phyloP scores from a whole-genome alignment of 371 early-diverging fungal genomes.

The Mucor circinelloides region DNA sequence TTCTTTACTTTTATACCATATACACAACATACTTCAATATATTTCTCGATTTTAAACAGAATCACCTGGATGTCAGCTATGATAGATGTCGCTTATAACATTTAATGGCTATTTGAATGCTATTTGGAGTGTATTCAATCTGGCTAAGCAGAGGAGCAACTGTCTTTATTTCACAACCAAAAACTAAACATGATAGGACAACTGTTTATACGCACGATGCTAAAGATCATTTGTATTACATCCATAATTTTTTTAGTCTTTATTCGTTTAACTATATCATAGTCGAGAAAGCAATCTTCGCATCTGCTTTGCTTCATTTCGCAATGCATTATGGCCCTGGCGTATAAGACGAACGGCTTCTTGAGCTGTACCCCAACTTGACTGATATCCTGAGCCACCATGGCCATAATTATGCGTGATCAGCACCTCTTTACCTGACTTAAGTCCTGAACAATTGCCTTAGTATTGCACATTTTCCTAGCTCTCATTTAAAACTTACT shows the following conservation, averaged over 20 bases:
- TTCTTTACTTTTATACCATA: neutral
- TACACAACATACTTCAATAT: too few relatives aligned
- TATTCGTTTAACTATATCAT: neutral
- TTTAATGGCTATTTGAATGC: too few relatives aligned
- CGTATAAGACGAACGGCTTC: conserved; percentile 52
- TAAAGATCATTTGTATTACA: too few relatives aligned
- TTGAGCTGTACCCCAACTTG: conserved; percentile 75
- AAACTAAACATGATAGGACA: too few relatives aligned
- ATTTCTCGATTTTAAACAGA: too few relatives aligned
- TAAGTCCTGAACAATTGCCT: neutral
- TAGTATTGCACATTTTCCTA: neutral
- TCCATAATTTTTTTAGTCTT: neutral
- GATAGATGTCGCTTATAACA: too few relatives aligned
- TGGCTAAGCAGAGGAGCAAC: too few relatives aligned
- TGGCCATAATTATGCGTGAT: conserved; percentile 83
- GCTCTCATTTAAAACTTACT: conserved; percentile 33
- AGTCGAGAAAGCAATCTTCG: conserved; percentile 1
- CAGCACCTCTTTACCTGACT: conserved; percentile 25
- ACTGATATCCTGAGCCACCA: conserved; percentile 73
- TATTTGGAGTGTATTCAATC: too few relatives aligned
- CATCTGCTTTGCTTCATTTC: neutral
- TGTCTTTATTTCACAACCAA: too few relatives aligned
- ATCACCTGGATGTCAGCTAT: too few relatives aligned
- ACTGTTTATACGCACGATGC: too few relatives aligned
- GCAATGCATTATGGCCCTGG: conserved; percentile 14